Base-by-base conservation (phyloP, 257 asterid species). In the Echites panduratus region DNA sequence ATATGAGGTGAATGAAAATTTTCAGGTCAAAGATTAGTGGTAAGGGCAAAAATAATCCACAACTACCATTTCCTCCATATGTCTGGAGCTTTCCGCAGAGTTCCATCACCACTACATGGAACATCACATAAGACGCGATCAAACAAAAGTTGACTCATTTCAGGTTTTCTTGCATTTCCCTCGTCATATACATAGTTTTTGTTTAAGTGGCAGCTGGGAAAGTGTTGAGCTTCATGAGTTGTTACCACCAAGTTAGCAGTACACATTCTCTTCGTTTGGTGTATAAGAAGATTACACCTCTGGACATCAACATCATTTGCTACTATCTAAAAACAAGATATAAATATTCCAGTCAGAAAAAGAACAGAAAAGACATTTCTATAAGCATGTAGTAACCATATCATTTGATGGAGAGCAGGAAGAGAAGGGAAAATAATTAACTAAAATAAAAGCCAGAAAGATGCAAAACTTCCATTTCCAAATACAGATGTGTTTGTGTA, bases 91-190 rank as follows among this genome's bases (percentile, higher is more conserved):
- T 95, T 95, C 16, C 99, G 96, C 69, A 95, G 81, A 79, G 99
- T 95, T 57, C 99, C 99, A 82, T 95, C 99, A 70, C 99, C 99
- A 77, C 99, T 95, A 81, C 99, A 95, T 71, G 99, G 99, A 78
- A 95, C 98, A 77, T 95, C 99, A 82, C 99, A 95, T 77, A 95
- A 84, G 80, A 95, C 98, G 72, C 99, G 98, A 70, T 95, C 99
- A 82, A 92, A 95, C 62, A 86, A 87, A 85, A 95, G 97, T 84
- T 95, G 97, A 70, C 69, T 84, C 67, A 87, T 67, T 66, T 76
- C 77, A 57, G 78, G 88, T 76, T 77, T 87, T 70, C 77, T 81
- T 47, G 22, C n/a, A 68, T 82, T 81, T 79, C 72, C 89, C 32
- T 32, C 49, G 76, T 87, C 87, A 65, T 66, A 68, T 43, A 72